Conservation (phyloP, 2,329 filamentous ascomycete species). For the Parastagonospora avenae region DNA sequence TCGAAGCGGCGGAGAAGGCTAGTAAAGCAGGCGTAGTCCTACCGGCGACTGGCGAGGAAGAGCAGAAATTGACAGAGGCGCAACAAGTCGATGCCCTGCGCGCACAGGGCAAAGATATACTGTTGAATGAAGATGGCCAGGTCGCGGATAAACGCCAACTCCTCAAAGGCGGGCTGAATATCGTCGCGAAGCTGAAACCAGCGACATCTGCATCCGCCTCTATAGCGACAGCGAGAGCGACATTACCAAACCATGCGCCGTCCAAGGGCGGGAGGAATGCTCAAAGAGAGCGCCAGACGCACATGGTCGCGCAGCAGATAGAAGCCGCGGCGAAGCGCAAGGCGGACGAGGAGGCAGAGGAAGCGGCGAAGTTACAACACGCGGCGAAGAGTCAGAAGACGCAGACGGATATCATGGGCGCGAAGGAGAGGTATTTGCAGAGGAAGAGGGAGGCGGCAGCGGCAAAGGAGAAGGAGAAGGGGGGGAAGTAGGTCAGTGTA, state of each 20-base stretch:
- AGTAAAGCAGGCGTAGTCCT: conserved; percentile 37
- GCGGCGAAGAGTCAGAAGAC: conserved; percentile 79
- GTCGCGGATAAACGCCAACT: conserved; percentile 85
- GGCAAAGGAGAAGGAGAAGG: conserved; percentile 58
- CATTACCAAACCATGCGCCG: conserved; percentile 1
- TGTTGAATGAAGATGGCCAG: conserved; percentile 80
- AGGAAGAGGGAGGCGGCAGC: conserved; percentile 76
- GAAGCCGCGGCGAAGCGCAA: conserved; percentile 74
- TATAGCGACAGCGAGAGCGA: conserved; percentile 8
- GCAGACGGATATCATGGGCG: conserved; percentile 73
- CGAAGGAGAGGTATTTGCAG: conserved; percentile 78
- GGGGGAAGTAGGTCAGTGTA: conserved; percentile 9
- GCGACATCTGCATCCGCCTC: conserved; percentile 28
- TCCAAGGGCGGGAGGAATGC: conserved; percentile 59
- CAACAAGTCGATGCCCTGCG: conserved; percentile 72
- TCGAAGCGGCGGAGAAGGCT: conserved; percentile 65
- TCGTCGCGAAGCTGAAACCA: conserved; percentile 67
- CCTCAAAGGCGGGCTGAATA: conserved; percentile 75
- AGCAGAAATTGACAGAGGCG: conserved; percentile 55
- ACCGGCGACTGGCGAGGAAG: conserved; percentile 42
- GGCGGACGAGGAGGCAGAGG: conserved; percentile 70
- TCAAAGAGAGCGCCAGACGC: conserved; percentile 75
- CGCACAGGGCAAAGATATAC: conserved; percentile 65
- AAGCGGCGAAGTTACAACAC: conserved; percentile 66
- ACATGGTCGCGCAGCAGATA: conserved; percentile 79